phyloP scores from a whole-genome alignment of 192 early-diverging fungal genomes.

The Coemansia erecta region DNA sequence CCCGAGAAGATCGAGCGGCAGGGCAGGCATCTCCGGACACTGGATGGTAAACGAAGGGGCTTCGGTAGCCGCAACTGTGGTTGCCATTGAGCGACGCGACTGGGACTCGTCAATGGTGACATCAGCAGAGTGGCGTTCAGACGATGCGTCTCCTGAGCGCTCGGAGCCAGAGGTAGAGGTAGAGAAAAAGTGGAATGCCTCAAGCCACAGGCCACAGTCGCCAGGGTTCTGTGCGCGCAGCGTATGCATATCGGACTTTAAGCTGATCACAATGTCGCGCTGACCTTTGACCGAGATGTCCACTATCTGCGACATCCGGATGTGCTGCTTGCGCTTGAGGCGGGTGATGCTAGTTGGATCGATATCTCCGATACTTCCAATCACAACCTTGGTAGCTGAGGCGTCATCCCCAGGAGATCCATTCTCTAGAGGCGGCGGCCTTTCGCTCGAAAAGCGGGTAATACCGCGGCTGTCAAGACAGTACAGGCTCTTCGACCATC shows the following conservation, averaged over 20 bases:
- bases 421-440: slow-evolving; percentile 3
- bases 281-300: slow-evolving; percentile 19
- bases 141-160: neutral
- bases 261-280: slow-evolving; percentile 27
- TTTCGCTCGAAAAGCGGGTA: slow-evolving; percentile 21
- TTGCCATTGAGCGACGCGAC: neutral
- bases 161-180: neutral
- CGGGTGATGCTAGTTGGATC: neutral
- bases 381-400: slow-evolving; percentile 10
- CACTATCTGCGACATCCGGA: slow-evolving; percentile 14
- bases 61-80: neutral
- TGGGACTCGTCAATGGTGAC: neutral
- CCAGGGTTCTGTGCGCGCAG: slow-evolving; percentile 26
- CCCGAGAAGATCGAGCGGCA: neutral
- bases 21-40: neutral
- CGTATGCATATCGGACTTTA: slow-evolving; percentile 17
- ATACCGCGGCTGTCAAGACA: slow-evolving; percentile 24
- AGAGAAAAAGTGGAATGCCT: slow-evolving; percentile 5
- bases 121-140: neutral
- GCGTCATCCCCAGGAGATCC: neutral
- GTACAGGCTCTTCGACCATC: slow-evolving; percentile 41
- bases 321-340: slow-evolving; percentile 25
- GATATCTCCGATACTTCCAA: slow-evolving; percentile 24
- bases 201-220: slow-evolving; percentile 30
- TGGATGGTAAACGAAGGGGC: neutral